Evolutionary conservation across 2,329 filamentous ascomycete species (phyloP).

Genomic region (Canariomyces notabilis): DNA sequence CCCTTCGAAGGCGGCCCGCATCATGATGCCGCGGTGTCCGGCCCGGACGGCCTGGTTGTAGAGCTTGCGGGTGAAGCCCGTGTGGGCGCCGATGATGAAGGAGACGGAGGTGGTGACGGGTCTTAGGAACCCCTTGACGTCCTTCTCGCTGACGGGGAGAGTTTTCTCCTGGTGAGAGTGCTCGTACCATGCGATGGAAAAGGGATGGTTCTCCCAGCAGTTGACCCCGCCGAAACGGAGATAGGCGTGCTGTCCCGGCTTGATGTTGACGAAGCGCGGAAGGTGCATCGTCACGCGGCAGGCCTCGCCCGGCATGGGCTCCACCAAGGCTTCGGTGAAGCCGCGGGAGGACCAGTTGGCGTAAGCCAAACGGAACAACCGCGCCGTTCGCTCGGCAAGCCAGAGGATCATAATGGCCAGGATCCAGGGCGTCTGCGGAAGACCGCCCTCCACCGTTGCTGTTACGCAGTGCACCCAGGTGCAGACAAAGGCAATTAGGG

Average conservation of each 20-base stretch:
- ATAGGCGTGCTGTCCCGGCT: constrained; percentile 70
- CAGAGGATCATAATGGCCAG: constrained; percentile 71
- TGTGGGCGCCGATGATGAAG: constrained; percentile 81
- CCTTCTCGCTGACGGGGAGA: constrained; percentile 22
- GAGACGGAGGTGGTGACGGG: constrained; percentile 55
- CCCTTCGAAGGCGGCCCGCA: constrained; percentile 77
- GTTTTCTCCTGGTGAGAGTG: constrained; percentile 41
- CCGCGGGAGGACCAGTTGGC: constrained; percentile 58
- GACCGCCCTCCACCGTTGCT: constrained; percentile 57
- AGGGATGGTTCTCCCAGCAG: constrained; percentile 70
- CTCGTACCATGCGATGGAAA: constrained; percentile 72
- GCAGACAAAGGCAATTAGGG: constrained; percentile 60
- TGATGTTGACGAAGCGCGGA: constrained; percentile 60
- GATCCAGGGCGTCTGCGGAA: constrained; percentile 71
- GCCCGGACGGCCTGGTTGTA: constrained; percentile 61
- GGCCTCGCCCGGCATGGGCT: constrained; percentile 64
- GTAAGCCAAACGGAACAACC: constrained; percentile 59
- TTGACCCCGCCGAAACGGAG: constrained; percentile 63
- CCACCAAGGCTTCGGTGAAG: constrained; percentile 60
- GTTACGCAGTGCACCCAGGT: constrained; percentile 75
- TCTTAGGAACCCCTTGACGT: constrained; percentile 24
- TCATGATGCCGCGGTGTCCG: constrained; percentile 49
- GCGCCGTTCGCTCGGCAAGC: constrained; percentile 63
- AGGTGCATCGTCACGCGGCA: constrained; percentile 66
- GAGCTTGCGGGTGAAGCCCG: constrained; percentile 79